Conservation (phyloP, 2,329 filamentous ascomycete genomes). For the Penicillium griseofulvum region DNA sequence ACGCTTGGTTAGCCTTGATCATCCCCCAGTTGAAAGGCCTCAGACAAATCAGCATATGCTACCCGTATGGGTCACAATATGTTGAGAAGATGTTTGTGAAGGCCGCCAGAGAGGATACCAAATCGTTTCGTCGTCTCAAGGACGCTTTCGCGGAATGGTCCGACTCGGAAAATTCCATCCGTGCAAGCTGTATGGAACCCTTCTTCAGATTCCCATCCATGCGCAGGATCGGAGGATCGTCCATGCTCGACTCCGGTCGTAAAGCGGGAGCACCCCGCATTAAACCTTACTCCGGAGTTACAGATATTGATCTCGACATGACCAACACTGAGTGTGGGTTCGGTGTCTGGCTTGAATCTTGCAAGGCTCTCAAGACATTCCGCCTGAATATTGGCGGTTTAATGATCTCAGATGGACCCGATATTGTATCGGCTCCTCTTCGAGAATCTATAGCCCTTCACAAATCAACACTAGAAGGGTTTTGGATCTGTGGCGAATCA, state of each 20-base stretch:
- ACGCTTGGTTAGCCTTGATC: conserved; percentile 1
- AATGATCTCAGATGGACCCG: neutral
- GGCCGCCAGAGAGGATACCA: neutral
- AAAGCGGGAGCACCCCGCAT: neutral
- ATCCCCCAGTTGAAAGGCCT: conserved; percentile 1
- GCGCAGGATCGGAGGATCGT: neutral
- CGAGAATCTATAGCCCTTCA: neutral
- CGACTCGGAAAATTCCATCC: neutral
- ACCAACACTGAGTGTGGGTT: neutral
- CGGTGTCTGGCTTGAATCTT: neutral
- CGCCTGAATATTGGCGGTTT: neutral
- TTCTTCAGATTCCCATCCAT: neutral
- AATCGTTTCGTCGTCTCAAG: neutral
- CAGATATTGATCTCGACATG: neutral
- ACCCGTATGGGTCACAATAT: neutral
- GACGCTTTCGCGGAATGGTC: neutral
- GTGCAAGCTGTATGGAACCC: neutral
- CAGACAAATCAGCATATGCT: neutral
- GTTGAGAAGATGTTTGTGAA: neutral
- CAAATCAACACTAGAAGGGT: neutral
- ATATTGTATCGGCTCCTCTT: neutral
- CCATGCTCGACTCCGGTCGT: neutral
- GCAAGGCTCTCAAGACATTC: neutral
- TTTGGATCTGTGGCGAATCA: neutral
- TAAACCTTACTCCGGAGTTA: neutral